A percentile compares a stretch with the other conserved stretches of the same genome.
These are phyloP conservation scores for Casaregolazyma lundiana DNA, from an alignment of 1,139 yeast genomes.

Conservation along the genomic window DNA sequence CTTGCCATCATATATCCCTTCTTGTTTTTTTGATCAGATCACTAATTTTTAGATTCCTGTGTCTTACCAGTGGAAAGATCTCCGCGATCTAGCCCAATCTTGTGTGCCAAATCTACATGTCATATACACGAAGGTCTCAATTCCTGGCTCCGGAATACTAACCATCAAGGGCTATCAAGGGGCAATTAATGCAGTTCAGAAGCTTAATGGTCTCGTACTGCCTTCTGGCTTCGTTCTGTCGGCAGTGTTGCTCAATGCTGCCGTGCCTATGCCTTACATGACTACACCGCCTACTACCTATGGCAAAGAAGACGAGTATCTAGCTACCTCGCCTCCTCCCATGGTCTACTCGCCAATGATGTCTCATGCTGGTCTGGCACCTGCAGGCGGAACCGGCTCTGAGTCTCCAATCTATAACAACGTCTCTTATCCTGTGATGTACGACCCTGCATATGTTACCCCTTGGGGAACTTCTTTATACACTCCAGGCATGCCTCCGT, in stretches of 20 bases:
- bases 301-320: slow-evolving; percentile 3
- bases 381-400: neutral
- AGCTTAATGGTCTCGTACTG: slow-evolving; percentile 18
- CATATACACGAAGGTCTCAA: slow-evolving; percentile 18
- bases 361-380: slow-evolving; percentile 4
- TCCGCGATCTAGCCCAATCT: slow-evolving; percentile 18
- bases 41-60: slow-evolving; percentile 15
- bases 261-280: slow-evolving; percentile 4
- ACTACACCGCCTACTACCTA: slow-evolving; percentile 8
- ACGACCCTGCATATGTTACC: slow-evolving; percentile 6
- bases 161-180: slow-evolving; percentile 18
- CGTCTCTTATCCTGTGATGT: slow-evolving; percentile 8
- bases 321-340: slow-evolving; percentile 13
- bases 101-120: slow-evolving; percentile 17
- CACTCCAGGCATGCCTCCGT: neutral
- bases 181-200: slow-evolving; percentile 18
- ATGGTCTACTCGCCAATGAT: slow-evolving; percentile 9
- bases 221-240: slow-evolving; percentile 18
- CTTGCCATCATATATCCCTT: neutral
- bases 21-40: neutral
- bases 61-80: slow-evolving; percentile 20
- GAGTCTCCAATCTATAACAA: slow-evolving; percentile 3
- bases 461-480: slow-evolving; percentile 2
- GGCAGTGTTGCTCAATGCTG: slow-evolving; percentile 16
- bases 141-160: slow-evolving; percentile 20